Conservation (phyloP, 257 asterid genomes). For the Fraxinus excelsior region DNA sequence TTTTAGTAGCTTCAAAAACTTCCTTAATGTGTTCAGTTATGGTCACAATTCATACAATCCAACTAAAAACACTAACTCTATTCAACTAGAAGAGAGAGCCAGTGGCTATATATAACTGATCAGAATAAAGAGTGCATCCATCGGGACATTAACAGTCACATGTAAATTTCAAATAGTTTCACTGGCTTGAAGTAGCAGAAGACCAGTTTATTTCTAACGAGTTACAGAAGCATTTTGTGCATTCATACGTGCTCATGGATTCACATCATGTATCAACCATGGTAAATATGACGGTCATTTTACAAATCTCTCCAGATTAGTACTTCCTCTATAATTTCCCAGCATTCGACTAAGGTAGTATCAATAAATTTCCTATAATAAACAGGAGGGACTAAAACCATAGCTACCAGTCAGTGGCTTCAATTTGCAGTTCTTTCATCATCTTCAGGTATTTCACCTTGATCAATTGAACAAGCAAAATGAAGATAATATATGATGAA, state of each 20-base stretch:
- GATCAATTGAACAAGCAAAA: background rate
- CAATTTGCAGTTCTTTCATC: constrained; percentile 9
- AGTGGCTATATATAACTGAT: background rate
- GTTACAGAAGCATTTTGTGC: background rate
- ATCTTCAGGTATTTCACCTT: background rate
- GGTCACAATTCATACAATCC: background rate
- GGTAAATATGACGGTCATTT: background rate
- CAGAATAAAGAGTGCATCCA: background rate
- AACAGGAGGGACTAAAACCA: constrained; percentile 6
- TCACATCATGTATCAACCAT: background rate
- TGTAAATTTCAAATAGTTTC: background rate
- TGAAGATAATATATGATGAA: constrained; percentile 2
- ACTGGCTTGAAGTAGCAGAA: background rate
- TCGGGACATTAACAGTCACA: background rate
- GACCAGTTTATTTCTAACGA: background rate
- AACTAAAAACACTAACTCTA: background rate
- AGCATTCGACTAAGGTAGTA: background rate
- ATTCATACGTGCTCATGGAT: background rate
- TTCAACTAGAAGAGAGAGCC: background rate
- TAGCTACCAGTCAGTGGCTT: background rate
- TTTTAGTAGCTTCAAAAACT: background rate
- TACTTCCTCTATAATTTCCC: background rate
- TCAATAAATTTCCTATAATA: background rate
- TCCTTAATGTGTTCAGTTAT: background rate
- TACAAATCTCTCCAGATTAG: background rate